Conservation (phyloP, 1,284 basidiomycete species). For the Marasmius fiardii region DNA sequence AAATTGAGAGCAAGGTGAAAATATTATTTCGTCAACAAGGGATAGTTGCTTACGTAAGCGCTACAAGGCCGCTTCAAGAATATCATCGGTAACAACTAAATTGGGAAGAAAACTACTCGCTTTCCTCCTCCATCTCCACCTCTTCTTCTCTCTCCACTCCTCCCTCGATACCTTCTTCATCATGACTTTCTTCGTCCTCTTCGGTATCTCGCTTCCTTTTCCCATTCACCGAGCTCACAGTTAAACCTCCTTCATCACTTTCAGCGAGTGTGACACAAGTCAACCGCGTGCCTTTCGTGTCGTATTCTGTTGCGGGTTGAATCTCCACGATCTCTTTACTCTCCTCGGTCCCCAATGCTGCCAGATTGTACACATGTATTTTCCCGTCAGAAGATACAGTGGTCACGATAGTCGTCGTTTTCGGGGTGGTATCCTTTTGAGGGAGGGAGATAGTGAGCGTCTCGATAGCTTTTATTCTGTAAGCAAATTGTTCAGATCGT, state of each 20-base stretch:
- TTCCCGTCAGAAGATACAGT: slow-evolving; percentile 85
- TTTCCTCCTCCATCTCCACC: slow-evolving; percentile 19
- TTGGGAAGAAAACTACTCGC: neutral
- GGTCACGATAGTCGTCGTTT: slow-evolving; percentile 60
- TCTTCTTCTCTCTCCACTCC: slow-evolving; percentile 19
- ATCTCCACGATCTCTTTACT: slow-evolving; percentile 35
- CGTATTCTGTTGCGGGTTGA: slow-evolving; percentile 62
- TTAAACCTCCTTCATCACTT: slow-evolving; percentile 33
- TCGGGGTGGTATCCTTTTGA: slow-evolving; percentile 19
- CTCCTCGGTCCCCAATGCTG: slow-evolving; percentile 26
- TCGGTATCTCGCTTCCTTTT: slow-evolving; percentile 35
- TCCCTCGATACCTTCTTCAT: slow-evolving; percentile 24
- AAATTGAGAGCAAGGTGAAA: no score
- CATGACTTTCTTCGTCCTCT: slow-evolving; percentile 17
- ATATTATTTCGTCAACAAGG: no score
- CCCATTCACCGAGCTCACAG: slow-evolving; percentile 28
- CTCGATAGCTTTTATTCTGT: slow-evolving; percentile 71
- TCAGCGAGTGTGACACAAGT: slow-evolving; percentile 78
- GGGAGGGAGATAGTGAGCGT: slow-evolving; percentile 57
- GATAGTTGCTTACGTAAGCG: no score
- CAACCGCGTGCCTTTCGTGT: slow-evolving; percentile 81
- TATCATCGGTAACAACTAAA: no score
- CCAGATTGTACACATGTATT: slow-evolving; percentile 77
- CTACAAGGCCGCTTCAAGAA: no score
- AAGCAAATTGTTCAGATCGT: neutral